These are phyloP conservation scores for Remersonia thermophila DNA, from an alignment of 2,329 filamentous ascomycete species.

Conservation along the genomic window DNA sequence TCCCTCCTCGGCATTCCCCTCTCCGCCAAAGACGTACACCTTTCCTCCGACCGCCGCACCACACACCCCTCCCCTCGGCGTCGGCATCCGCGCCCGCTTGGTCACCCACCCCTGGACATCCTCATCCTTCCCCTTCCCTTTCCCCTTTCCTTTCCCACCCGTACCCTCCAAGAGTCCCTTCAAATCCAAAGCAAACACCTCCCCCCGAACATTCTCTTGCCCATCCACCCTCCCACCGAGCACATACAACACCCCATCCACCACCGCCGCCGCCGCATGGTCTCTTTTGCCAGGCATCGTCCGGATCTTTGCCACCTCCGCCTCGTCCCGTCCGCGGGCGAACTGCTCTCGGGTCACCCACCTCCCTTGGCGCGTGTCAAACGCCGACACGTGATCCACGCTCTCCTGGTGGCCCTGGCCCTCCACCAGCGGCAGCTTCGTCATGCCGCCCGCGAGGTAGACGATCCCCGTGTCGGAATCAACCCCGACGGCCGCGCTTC, in stretches of 20 bases:
- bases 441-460: conserved; percentile 3
- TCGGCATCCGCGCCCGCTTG: conserved; percentile 23
- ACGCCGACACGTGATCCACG: conserved; percentile 1
- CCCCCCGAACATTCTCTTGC: conserved; percentile 17
- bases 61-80: conserved; percentile 24
- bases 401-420: conserved; percentile 1
- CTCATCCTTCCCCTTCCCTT: neutral
- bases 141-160: no score
- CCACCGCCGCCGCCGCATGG: conserved; percentile 21
- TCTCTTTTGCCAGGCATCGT: conserved; percentile 24
- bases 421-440: neutral
- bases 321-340: conserved; percentile 9
- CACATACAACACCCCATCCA: conserved; percentile 25
- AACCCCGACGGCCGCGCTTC: conserved; percentile 7
- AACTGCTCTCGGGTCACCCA: conserved; percentile 20
- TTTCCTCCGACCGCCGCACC: conserved; percentile 17
- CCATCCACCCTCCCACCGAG: conserved; percentile 24
- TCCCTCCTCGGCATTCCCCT: conserved; percentile 20
- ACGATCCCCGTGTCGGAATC: neutral
- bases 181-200: conserved; percentile 25
- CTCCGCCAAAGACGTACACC: conserved; percentile 27
- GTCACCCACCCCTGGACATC: conserved; percentile 22
- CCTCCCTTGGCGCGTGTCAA: neutral
- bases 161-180: conserved; percentile 9
- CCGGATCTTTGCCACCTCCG: no score